These are phyloP conservation scores for Nicotiana knightiana DNA, from an alignment of 257 asterid species.

Conservation along the genomic window DNA sequence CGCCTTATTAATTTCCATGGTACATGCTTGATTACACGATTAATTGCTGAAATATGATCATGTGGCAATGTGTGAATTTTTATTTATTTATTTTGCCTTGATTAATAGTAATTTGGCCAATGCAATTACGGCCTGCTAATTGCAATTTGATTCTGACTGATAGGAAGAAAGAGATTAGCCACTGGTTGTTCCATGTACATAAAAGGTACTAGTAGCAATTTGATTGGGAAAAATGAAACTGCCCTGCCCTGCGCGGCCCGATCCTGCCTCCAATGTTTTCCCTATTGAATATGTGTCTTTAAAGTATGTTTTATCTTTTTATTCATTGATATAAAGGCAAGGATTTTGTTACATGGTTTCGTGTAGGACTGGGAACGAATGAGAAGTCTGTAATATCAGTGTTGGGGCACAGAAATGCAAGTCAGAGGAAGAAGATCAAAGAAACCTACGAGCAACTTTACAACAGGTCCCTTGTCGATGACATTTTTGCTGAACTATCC, in stretches of 20 bases:
- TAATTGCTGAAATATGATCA: neutral
- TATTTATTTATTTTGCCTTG: neutral
- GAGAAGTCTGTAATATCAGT: constrained; percentile 58
- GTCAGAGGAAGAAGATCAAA: constrained; percentile 57
- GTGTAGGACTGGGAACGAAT: constrained; percentile 64
- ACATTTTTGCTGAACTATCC: constrained; percentile 48
- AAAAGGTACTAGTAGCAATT: neutral
- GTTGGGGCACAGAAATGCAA: constrained; percentile 59
- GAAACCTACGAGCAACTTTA: constrained; percentile 54
- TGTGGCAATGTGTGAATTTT: neutral
- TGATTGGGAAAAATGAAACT: neutral
- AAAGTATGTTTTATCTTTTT: neutral
- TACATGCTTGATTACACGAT: neutral
- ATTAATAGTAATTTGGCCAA: neutral
- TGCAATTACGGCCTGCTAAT: neutral
- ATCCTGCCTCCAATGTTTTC: neutral
- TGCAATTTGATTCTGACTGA: neutral
- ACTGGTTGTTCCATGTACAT: neutral
- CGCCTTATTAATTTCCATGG: neutral
- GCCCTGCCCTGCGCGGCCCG: neutral
- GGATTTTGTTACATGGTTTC: neutral
- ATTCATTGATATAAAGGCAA: neutral
- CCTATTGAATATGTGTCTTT: neutral
- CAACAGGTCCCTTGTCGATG: constrained; percentile 48
- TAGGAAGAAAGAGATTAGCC: neutral